phyloP scores from a whole-genome alignment of 805 yeast genomes.

The Spathaspora gorwiae region DNA sequence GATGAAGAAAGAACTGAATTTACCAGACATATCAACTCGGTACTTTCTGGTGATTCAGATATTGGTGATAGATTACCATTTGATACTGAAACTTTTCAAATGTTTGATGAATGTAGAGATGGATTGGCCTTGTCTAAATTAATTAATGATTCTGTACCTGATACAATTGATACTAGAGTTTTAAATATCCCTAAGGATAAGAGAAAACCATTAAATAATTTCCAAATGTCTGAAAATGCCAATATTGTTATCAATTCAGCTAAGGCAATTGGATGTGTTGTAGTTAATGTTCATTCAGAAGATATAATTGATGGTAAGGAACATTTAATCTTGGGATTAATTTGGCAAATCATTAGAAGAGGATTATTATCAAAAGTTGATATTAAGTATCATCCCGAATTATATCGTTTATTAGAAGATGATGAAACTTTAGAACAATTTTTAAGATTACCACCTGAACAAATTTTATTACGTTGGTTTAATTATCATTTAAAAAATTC shows the following conservation, averaged over 20 bases:
- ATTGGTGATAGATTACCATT: slow-evolving; percentile 84
- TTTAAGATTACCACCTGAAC: slow-evolving; percentile 94
- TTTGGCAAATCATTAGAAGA: slow-evolving; percentile 97
- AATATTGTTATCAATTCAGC: slow-evolving; percentile 97
- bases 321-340: slow-evolving; percentile 83
- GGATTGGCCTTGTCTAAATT: slow-evolving; percentile 89
- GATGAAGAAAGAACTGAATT: slow-evolving; percentile 96
- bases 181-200: slow-evolving; percentile 75
- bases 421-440: slow-evolving; percentile 97
- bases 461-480: slow-evolving; percentile 94
- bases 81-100: slow-evolving; percentile 89
- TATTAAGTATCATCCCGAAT: slow-evolving; percentile 92
- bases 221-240: slow-evolving; percentile 95
- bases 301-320: slow-evolving; percentile 93
- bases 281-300: slow-evolving; percentile 94
- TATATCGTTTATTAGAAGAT: slow-evolving; percentile 88
- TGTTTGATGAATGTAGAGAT: slow-evolving; percentile 94
- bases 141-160: slow-evolving; percentile 96
- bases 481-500: slow-evolving; percentile 94
- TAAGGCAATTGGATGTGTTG: slow-evolving; percentile 97
- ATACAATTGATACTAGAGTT: slow-evolving; percentile 97
- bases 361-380: slow-evolving; percentile 93
- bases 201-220: slow-evolving; percentile 72
- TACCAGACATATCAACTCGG: slow-evolving; percentile 92
- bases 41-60: slow-evolving; percentile 81